Evolutionary conservation across 208 protist species (phyloP).

Genomic region (Phytomonas sp.): DNA sequence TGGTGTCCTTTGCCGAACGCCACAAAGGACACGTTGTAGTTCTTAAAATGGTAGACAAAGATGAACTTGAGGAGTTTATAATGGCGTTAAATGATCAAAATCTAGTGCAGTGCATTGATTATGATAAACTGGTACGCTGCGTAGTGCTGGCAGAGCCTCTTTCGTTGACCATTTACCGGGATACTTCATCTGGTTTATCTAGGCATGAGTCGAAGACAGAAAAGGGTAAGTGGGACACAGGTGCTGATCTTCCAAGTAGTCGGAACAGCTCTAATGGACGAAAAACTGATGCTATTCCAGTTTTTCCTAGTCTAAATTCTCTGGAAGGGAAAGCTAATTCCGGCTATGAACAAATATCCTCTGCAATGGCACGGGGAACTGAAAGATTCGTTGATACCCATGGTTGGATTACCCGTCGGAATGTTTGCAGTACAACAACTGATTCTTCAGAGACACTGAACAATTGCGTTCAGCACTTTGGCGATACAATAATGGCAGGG

Average conservation of each 20-base stretch:
- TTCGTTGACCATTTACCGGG: neutral
- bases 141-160: neutral
- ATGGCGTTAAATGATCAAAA: slow-evolving; percentile 2
- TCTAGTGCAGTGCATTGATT: neutral
- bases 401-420: neutral
- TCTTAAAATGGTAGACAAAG: slow-evolving; percentile 35
- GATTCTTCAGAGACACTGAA: neutral
- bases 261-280: neutral
- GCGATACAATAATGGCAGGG: neutral
- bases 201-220: neutral
- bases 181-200: neutral
- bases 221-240: neutral
- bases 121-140: neutral
- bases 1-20: slow-evolving; percentile 25
- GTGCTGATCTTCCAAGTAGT: neutral
- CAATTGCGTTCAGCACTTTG: neutral
- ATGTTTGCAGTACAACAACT: neutral
- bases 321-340: neutral
- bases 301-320: neutral
- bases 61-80: slow-evolving; percentile 31
- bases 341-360: neutral
- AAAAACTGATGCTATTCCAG: neutral
- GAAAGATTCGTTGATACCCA: neutral
- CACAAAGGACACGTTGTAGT: slow-evolving; percentile 50
- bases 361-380: neutral